These are phyloP conservation scores for Poa annua DNA, from an alignment of 176 grass and related monocot genomes.

Conservation along the genomic window DNA sequence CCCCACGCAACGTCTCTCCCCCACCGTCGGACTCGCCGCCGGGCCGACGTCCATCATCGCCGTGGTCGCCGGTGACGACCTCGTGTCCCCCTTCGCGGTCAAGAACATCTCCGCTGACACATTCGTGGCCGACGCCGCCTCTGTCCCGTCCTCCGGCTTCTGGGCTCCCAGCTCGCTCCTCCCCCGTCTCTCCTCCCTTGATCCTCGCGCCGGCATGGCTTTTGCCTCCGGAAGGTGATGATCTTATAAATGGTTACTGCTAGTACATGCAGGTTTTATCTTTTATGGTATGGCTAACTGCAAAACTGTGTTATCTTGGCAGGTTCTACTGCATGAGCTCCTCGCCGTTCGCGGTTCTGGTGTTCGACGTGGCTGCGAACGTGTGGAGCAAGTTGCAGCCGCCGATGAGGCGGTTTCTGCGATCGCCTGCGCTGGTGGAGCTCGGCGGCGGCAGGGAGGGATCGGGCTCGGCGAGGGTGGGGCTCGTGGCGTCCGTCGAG, in stretches of 20 bases:
- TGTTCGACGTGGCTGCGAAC: constrained; percentile 72
- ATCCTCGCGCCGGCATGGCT: constrained; percentile 73
- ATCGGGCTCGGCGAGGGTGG: constrained; percentile 48
- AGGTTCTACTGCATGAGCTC: constrained; percentile 98
- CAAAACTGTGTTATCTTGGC: background rate
- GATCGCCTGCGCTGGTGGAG: constrained; percentile 73
- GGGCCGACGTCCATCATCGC: constrained; percentile 74
- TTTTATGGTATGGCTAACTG: background rate
- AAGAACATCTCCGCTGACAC: constrained; percentile 93
- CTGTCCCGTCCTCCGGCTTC: constrained; percentile 59
- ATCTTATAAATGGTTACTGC: background rate
- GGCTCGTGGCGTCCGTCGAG: constrained; percentile 82
- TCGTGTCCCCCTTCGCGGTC: constrained; percentile 93
- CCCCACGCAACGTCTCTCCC: constrained; percentile 73
- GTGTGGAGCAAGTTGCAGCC: constrained; percentile 85
- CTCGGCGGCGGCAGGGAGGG: constrained; percentile 52
- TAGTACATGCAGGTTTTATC: background rate
- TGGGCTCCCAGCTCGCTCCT: constrained; percentile 69
- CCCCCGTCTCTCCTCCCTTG: constrained; percentile 79
- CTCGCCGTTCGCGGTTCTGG: constrained; percentile 74
- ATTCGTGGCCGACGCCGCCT: constrained; percentile 77
- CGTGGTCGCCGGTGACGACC: constrained; percentile 75
- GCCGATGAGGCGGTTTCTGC: constrained; percentile 88
- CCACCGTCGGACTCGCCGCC: constrained; percentile 73
- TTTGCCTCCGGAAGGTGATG: constrained; percentile 57